phyloP scores from a whole-genome alignment of 148 eudicot genomes.

The Simmondsia chinensis region DNA sequence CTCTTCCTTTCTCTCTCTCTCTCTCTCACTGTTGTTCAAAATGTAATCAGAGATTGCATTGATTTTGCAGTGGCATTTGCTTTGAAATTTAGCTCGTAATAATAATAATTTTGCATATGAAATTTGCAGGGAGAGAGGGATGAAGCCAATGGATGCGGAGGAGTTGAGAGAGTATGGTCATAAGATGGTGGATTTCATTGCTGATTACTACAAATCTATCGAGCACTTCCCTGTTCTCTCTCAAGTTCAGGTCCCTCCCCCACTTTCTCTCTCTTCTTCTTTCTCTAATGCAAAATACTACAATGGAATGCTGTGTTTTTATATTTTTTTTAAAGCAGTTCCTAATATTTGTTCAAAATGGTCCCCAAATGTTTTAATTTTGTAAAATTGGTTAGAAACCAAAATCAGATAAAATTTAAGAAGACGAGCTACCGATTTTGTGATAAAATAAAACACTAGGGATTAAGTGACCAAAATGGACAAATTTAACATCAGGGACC shows the following conservation, averaged over 20 bases:
- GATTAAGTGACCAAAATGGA: too few relatives aligned
- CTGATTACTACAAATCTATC: constrained; percentile 86
- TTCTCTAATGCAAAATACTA: not conserved
- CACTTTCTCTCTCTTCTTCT: not conserved
- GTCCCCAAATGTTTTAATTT: too few relatives aligned
- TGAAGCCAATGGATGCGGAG: constrained; percentile 89
- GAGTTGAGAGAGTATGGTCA: constrained; percentile 73
- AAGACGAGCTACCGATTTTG: too few relatives aligned
- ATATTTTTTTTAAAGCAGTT: not conserved
- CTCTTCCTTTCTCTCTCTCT: too few relatives aligned
- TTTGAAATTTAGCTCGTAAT: too few relatives aligned
- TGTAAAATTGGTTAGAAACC: too few relatives aligned
- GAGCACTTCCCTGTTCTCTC: constrained; percentile 81
- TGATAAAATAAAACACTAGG: too few relatives aligned
- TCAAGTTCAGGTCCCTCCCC: constrained; percentile 35
- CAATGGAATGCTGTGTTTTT: not conserved
- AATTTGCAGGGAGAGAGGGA: constrained; percentile 37
- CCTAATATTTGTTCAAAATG: not conserved
- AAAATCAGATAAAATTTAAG: too few relatives aligned
- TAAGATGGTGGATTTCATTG: constrained; percentile 93
- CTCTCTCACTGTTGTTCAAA: too few relatives aligned
- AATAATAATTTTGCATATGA: not conserved
- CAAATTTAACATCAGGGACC: too few relatives aligned
- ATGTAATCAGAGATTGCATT: too few relatives aligned
- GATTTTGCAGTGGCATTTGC: too few relatives aligned